A percentile compares a stretch with the other conserved stretches of the same genome.
Conservation (phyloP, 345 rosid species). For the Acer negundo region DNA sequence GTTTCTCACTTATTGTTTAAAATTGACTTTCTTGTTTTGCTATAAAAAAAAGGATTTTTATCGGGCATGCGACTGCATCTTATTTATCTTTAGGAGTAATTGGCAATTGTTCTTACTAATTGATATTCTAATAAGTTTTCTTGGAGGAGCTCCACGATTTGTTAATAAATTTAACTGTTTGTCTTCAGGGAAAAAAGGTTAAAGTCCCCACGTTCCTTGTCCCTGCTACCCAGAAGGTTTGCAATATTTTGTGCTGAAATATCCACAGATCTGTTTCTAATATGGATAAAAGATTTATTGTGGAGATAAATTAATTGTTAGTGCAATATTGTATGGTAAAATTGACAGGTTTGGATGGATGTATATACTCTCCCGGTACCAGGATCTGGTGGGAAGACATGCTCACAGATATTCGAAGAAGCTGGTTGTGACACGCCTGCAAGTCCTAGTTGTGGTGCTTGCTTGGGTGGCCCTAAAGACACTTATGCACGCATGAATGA, state of each 20-base stretch:
- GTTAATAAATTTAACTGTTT: conserved; percentile 18
- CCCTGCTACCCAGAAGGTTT: conserved; percentile 95
- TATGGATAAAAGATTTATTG: neutral
- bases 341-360: conserved; percentile 87
- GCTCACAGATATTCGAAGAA: conserved; percentile 96
- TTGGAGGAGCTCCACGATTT: neutral
- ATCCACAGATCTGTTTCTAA: neutral
- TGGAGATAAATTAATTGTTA: neutral
- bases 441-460: conserved; percentile 96
- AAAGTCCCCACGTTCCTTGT: conserved; percentile 97
- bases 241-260: neutral
- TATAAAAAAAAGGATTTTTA: neutral
- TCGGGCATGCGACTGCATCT: neutral
- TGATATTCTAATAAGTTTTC: neutral
- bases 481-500: conserved; percentile 94
- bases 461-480: conserved; percentile 96
- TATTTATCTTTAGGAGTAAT: neutral
- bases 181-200: conserved; percentile 75
- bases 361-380: conserved; percentile 84
- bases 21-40: neutral
- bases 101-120: neutral
- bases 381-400: conserved; percentile 94
- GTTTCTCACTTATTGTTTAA: neutral
- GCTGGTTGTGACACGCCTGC: conserved; percentile 98
- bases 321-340: neutral